Base-by-base conservation (phyloP, 1,284 basidiomycete genomes). In the Sporisorium reilianum region DNA sequence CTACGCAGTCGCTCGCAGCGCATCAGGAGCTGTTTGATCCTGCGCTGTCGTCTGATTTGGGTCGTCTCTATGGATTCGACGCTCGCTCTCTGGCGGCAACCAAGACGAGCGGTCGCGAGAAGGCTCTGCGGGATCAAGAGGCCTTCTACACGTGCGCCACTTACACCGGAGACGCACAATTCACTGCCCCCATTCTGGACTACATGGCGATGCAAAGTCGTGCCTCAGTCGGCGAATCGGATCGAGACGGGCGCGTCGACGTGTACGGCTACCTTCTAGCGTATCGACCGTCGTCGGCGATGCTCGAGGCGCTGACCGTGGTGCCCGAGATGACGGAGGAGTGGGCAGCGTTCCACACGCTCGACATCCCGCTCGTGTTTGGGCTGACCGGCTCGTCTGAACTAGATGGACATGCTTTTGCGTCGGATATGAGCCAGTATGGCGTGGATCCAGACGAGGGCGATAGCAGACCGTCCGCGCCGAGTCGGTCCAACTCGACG, bases 101-200 rank as follows among this genome's bases (percentile, higher is more conserved):
- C 40, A 54, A 41, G 40, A 22, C 26, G 10, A 54, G 41, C 16
- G 53, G 63, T 12, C 46, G 59, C 2, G 66, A 61, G 18, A 69
- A 68, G 40, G 49, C 46, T 3, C n/a, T 18, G 23, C 28, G 32
- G 18, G 57, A 68, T 23, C 49, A 38, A 12, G 16, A 55, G 26
- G 75, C 75, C 2, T 75, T 68, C 46, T 59, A 58, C 46, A 64
- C 70, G 2, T 77, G 77, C 40, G 67, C 75, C 12, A 62, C 66
- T 8, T 77, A 77, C n/a, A 75, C 71, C 4, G 77, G 77, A 26
- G 77, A 79, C 44, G 52, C 64, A 3, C 53, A 68, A 16, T 79
- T 79, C 56, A 74, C 69, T 18, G 67, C 63, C 3, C 72, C 77
- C 1, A 71, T 78, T 11, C 57, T 69, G 10, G 59, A 67, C 25